phyloP scores from a whole-genome alignment of 305 asterid genomes.

The Solanum chacoense region DNA sequence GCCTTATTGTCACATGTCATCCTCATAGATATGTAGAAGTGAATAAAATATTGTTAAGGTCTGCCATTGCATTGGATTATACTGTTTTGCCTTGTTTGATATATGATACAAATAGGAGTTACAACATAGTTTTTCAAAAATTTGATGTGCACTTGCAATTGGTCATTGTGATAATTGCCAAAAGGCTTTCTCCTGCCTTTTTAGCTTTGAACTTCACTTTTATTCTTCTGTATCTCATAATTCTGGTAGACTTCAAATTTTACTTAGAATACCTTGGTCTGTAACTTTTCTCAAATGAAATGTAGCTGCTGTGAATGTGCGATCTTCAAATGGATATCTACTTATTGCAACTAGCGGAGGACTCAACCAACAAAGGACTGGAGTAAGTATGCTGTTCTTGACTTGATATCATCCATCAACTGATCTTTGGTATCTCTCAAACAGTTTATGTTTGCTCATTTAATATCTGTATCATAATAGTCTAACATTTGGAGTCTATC shows the following conservation, averaged over 20 bases:
- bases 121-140: not conserved
- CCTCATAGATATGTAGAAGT: not conserved
- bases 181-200: not conserved
- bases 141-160: not conserved
- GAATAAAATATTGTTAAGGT: not conserved
- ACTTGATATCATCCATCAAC: slow-evolving; percentile 6
- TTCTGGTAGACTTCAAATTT: not conserved
- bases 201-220: not conserved
- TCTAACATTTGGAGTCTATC: slow-evolving; percentile 10
- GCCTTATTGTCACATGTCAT: not conserved
- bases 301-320: slow-evolving; percentile 72
- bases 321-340: slow-evolving; percentile 84
- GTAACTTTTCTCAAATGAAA: slow-evolving; percentile 6
- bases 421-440: not conserved
- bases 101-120: not conserved
- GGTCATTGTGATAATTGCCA: not conserved
- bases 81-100: not conserved
- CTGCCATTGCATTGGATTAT: not conserved
- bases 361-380: slow-evolving; percentile 93
- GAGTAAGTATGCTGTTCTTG: slow-evolving; percentile 47
- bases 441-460: not conserved
- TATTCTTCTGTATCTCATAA: not conserved
- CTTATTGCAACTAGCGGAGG: slow-evolving; percentile 99
- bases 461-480: not conserved
- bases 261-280: not conserved